These are phyloP conservation scores for Curvularia sp. DNA, from an alignment of 2,329 filamentous ascomycete genomes.

Conservation along the genomic window DNA sequence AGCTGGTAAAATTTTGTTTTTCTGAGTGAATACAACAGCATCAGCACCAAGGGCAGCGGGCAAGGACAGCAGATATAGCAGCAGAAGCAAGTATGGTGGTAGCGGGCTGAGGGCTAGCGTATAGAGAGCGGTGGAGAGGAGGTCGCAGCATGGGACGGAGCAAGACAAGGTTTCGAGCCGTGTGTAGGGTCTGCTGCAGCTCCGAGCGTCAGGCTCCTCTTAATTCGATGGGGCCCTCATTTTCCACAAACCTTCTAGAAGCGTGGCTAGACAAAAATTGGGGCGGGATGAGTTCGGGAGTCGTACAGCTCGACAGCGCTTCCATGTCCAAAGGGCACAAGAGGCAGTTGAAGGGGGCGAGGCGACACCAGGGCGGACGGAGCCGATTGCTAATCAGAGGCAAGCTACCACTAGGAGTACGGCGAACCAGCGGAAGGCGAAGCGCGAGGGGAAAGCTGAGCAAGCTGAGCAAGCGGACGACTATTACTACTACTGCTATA, in stretches of 20 bases:
- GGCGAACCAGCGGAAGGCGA: not conserved
- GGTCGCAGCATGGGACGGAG: slow-evolving; percentile 15
- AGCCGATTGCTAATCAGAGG: slow-evolving; percentile 3
- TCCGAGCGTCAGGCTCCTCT: slow-evolving; percentile 25
- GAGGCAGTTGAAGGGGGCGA: slow-evolving; percentile 15
- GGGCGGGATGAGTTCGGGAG: slow-evolving; percentile 37
- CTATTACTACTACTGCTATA: not conserved
- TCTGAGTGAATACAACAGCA: not conserved
- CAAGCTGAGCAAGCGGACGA: not conserved
- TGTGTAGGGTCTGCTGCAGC: slow-evolving; percentile 23
- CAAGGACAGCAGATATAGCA: slow-evolving; percentile 20
- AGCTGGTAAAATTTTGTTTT: slow-evolving; percentile 23
- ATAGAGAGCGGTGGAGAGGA: slow-evolving; percentile 10
- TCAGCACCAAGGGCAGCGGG: slow-evolving; percentile 14
- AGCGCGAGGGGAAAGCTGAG: not conserved
- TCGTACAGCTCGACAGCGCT: slow-evolving; percentile 30
- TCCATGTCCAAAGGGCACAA: slow-evolving; percentile 39
- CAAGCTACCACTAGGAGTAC: not conserved
- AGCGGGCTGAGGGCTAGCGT: not conserved
- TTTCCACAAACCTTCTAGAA: slow-evolving; percentile 51
- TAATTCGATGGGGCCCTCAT: slow-evolving; percentile 38
- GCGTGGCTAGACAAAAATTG: slow-evolving; percentile 39
- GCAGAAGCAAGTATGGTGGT: slow-evolving; percentile 13
- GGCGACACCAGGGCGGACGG: slow-evolving; percentile 9
- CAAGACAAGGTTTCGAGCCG: slow-evolving; percentile 37